A percentile compares a stretch with the other conserved stretches of the same genome.
Conservation (phyloP, 1,139 yeast species). For the Saccharomycopsis phalli region DNA sequence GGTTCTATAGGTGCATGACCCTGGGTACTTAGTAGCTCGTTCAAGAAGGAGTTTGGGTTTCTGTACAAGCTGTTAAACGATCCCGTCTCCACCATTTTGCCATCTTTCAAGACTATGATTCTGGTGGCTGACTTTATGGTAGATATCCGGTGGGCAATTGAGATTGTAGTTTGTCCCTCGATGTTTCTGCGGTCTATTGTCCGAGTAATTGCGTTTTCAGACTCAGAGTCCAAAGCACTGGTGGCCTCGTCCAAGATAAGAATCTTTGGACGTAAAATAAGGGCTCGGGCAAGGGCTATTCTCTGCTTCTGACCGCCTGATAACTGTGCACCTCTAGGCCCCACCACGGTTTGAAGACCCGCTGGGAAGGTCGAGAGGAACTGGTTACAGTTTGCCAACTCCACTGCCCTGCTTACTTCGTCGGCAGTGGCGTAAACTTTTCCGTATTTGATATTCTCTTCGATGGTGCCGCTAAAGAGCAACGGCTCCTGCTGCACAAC, state of each 20-base stretch:
- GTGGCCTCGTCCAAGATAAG: slow-evolving; percentile 75
- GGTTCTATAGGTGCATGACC: slow-evolving; percentile 13
- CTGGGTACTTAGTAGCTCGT: slow-evolving; percentile 46
- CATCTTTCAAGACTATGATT: slow-evolving; percentile 64
- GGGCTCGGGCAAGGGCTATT: slow-evolving; percentile 66
- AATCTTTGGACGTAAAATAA: slow-evolving; percentile 52
- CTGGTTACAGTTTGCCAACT: slow-evolving; percentile 57
- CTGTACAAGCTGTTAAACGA: slow-evolving; percentile 49
- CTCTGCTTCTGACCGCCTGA: slow-evolving; percentile 76
- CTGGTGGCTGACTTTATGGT: slow-evolving; percentile 68
- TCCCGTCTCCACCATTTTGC: slow-evolving; percentile 74
- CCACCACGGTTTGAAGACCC: slow-evolving; percentile 74
- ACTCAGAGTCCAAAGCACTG: slow-evolving; percentile 67
- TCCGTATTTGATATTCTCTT: slow-evolving; percentile 76
- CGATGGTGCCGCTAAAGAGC: slow-evolving; percentile 66
- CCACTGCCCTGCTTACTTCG: slow-evolving; percentile 35
- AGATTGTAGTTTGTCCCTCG: slow-evolving; percentile 74
- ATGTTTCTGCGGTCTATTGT: slow-evolving; percentile 54
- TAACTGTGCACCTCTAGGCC: slow-evolving; percentile 79
- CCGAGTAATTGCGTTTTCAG: slow-evolving; percentile 59
- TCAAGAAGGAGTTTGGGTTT: slow-evolving; percentile 53
- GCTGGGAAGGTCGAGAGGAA: slow-evolving; percentile 72
- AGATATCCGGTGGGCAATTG: slow-evolving; percentile 86
- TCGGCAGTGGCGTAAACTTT: slow-evolving; percentile 40
- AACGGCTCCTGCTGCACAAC: slow-evolving; percentile 88